Evolutionary conservation across 352 stramenopile species (phyloP), one percentile per base, ranked within the genome.

Genomic region (Globisporangium camurandrum): DNA sequence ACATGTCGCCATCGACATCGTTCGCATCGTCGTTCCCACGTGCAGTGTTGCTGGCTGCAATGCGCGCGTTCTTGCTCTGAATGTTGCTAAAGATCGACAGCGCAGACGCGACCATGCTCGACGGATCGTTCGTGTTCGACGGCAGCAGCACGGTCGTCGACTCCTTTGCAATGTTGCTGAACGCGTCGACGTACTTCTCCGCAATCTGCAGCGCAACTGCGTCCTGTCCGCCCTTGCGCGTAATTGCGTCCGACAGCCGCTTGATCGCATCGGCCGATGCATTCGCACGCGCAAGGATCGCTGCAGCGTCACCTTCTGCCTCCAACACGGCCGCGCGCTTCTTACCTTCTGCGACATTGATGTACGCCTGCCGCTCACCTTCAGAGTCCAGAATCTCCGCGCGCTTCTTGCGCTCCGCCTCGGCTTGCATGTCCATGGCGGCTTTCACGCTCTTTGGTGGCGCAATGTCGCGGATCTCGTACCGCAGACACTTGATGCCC

Each of bases 381-480:
- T 96, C 88, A 24, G 86, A 95, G 51, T 95, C 74, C n/a, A 95
- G 64, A 48, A 96, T 96, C 64, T 96, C 84, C 3, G 88, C 88
- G 33, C 88, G 84, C 75, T 96, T 96, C 56, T 87, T 75, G 44
- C 88, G 84, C 62, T 96, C 88, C 9, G 88, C 88, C 56, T 96
- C 87, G 23, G 87, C 87, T 56, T 96, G 87, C 84, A 95, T 95
- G 69, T 96, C 86, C 88, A 96, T 96, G 30, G 88, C 86, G 1
- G 80, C 70, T 59, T 87, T 86, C 6, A 96, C 85, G 42, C 75
- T 91, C 55, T 74, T 83, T 9, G 88, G 85, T 9, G 88, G 88
- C 14, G 79, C 54, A 49, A 96, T 96, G 46, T 96, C 86, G 33
- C 86, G 79, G 55, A 96, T 96, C 67, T 96, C 88, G 66, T 96